Base-by-base conservation (phyloP, 441 rosid genomes). In the Arabidopsis hybrid region DNA sequence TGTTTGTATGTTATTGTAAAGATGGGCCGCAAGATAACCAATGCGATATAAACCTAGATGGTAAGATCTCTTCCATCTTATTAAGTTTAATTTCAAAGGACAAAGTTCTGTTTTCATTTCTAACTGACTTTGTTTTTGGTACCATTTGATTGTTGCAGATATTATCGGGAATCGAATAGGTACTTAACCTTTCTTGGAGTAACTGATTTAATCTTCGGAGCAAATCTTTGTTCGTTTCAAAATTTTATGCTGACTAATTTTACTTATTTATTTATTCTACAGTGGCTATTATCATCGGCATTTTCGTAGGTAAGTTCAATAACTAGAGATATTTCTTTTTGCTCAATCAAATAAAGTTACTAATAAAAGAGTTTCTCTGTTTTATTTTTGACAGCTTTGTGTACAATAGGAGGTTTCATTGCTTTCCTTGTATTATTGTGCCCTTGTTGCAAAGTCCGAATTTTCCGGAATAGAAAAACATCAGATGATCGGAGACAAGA, bases 1-100 rank as follows among this genome's bases (percentile, higher is more conserved):
- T 11, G 31, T 84, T 83, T 58, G 8, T 49, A 14, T 88, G 92
- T 40, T 81, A 75, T 35, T 85, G 87, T 65, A 7, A 38, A 53
- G 7, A 50, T 50, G 56, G 49, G n/a, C 49, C 49, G 1, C 49
- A 45, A 45, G 17, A 45, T 6, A 12, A 45, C 5, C 3, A n/a
- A n/a, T 45, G 49, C 8, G 49, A 6, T n/a, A 12, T 45, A 1
- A 6, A n/a, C n/a, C n/a, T 45, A 0, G 2, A n/a, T 45, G 49
- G 16, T 45, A 13, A 13, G 3, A 5, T 45, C 2, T 5, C 16
- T 45, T 6, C 4, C 7, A 21, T 21, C 26, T 21, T 21, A 21
- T 21, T 21, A 21, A 43, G 16, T 43, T 40, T 40, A 4, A 4
- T 16, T 7, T 47, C 9, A 16, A 47, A 3, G 21, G 4, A 17